phyloP scores from a whole-genome alignment of 345 rosid species.

The Eucalyptus coolabah region DNA sequence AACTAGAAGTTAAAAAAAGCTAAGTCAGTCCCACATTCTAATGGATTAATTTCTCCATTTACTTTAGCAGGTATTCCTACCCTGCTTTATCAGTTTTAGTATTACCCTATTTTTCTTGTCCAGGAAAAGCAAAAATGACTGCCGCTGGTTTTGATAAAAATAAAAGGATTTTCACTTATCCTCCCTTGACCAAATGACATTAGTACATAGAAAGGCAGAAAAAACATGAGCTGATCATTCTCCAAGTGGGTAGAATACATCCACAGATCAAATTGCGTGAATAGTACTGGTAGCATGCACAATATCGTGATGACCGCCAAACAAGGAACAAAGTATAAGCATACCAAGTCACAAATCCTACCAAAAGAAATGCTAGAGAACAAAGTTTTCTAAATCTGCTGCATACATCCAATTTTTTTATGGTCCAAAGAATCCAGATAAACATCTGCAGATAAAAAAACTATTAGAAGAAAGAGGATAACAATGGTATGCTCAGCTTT shows the following conservation, averaged over 20 bases:
- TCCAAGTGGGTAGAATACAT: not conserved
- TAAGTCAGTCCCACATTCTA: not conserved
- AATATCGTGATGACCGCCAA: not conserved
- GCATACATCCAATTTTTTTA: not conserved
- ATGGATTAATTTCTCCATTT: not conserved
- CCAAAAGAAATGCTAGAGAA: not conserved
- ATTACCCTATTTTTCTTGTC: not conserved
- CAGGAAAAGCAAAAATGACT: not conserved
- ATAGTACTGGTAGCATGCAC: not conserved
- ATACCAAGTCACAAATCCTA: not conserved
- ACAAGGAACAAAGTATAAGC: not conserved
- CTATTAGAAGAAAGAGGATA: not conserved
- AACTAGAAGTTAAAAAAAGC: constrained; percentile 27
- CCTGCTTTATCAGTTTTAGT: not conserved
- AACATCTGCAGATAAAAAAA: not conserved
- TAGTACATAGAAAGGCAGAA: not conserved
- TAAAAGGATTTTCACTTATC: not conserved
- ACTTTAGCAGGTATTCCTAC: not conserved
- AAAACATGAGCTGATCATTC: not conserved
- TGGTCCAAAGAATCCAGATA: not conserved
- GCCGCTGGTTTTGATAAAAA: not conserved
- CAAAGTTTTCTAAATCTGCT: not conserved
- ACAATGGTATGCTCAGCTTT: not conserved
- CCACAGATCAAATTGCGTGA: not conserved
- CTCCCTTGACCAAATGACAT: not conserved